Percentiles rank a stretch among this genome's conserved stretches.
Conservation (phyloP, 371 early-diverging fungal species). For the Rhizopus stolonifer region DNA sequence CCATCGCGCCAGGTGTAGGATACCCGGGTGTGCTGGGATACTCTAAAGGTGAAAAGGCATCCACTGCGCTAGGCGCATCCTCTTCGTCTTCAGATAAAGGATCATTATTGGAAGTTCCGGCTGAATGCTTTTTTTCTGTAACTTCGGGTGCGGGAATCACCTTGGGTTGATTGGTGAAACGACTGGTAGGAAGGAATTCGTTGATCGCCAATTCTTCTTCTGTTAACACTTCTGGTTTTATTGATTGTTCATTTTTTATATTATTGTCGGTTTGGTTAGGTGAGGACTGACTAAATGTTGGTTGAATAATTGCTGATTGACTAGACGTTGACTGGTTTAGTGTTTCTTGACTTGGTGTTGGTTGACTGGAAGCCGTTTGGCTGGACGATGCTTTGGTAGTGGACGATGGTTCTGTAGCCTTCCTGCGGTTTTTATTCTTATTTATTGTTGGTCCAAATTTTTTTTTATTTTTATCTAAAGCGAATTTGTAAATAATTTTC, state of each 20-base stretch:
- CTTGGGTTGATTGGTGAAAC: background rate
- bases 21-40: background rate
- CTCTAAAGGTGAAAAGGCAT: too few species aligned
- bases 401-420: conserved; percentile 23
- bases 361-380: background rate
- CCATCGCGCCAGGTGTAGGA: background rate
- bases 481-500: background rate
- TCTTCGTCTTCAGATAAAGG: background rate
- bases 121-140: background rate
- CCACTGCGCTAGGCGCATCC: background rate
- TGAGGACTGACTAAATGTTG: background rate
- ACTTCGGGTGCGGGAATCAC: background rate
- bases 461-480: conserved; percentile 27
- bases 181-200: background rate
- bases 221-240: background rate
- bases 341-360: background rate
- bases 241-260: background rate
- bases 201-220: conserved; percentile 13
- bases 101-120: background rate
- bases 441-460: conserved; percentile 23
- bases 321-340: background rate
- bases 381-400: background rate
- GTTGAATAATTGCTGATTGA: background rate
- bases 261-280: background rate
- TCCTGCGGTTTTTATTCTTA: conserved; percentile 16